Evolutionary conservation across 495 filamentous ascomycete genomes (phyloP).

Genomic region (Haplographium delicatum): DNA sequence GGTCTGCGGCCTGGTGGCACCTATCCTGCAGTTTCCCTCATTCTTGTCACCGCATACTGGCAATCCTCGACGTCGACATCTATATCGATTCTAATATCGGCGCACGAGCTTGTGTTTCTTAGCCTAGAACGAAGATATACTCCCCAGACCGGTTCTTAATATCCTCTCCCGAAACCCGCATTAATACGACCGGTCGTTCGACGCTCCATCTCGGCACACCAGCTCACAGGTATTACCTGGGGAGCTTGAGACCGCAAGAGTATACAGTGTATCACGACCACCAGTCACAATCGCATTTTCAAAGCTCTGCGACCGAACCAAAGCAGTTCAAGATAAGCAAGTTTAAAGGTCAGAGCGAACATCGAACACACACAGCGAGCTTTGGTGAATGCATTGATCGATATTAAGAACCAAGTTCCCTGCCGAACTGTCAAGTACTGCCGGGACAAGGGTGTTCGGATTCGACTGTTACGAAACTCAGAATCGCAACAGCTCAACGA

Average conservation of each 20-base stretch:
- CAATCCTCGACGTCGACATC: constrained; percentile 9
- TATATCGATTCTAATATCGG: constrained; percentile 3
- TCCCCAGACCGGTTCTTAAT: background rate
- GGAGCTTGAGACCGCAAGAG: background rate
- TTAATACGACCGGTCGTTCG: constrained; percentile 6
- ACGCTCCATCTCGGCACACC: background rate
- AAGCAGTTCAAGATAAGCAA: background rate
- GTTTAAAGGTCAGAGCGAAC: background rate
- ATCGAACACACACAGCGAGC: background rate
- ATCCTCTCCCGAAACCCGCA: background rate
- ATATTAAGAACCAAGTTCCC: background rate
- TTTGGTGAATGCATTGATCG: constrained; percentile 6
- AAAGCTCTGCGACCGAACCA: background rate
- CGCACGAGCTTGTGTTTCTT: background rate
- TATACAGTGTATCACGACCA: too few species aligned
- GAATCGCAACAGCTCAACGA: background rate
- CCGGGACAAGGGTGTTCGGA: constrained; percentile 10
- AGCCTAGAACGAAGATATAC: constrained; percentile 13
- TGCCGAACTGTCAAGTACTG: constrained; percentile 11
- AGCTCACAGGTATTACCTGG: constrained; percentile 14
- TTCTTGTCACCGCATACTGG: constrained; percentile 8
- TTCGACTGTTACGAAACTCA: constrained; percentile 8
- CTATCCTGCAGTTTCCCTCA: constrained; percentile 8
- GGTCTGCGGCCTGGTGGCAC: constrained; percentile 3
- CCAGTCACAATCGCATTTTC: too few species aligned